Percentiles rank a stretch among this genome's conserved stretches.
Evolutionary conservation across 306 rosid genomes (phyloP).

Genomic region (Trichosanthes cucumerina): DNA sequence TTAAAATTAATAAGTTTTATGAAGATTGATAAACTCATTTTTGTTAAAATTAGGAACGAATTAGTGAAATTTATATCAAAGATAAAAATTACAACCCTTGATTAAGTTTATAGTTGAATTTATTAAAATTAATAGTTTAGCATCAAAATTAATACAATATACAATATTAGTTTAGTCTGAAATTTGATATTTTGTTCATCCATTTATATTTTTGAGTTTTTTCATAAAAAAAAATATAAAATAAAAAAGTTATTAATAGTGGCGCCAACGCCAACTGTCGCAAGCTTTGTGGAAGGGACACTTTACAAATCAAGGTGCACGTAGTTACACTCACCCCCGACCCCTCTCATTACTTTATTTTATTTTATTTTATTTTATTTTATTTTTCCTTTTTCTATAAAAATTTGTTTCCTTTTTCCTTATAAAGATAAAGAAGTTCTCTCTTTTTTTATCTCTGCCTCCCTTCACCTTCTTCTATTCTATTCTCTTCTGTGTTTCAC

Average conservation of each 20-base stretch:
- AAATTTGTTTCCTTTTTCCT: not conserved
- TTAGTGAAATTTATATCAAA: too few species aligned
- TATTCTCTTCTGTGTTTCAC: not conserved
- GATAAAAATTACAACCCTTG: too few species aligned
- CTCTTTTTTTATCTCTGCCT: not conserved
- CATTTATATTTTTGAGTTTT: too few species aligned
- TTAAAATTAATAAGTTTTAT: too few species aligned
- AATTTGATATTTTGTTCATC: too few species aligned
- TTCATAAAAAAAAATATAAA: not conserved
- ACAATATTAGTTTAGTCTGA: too few species aligned
- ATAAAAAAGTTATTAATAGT: not conserved
- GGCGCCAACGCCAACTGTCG: constrained; percentile 5
- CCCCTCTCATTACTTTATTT: not conserved
- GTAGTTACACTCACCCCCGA: not conserved
- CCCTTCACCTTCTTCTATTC: not conserved
- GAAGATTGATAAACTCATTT: too few species aligned
- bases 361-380: not conserved
- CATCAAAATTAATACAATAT: too few species aligned
- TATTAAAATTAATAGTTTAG: too few species aligned
- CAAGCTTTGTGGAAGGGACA: constrained; percentile 6
- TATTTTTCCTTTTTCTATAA: not conserved
- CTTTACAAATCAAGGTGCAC: constrained; percentile 6
- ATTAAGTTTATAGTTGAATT: too few species aligned
- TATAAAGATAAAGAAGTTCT: constrained; percentile 7
- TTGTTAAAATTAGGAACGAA: too few species aligned